Base-by-base conservation (phyloP, 164 flowering plant species). In the Chimonanthus praecox region DNA sequence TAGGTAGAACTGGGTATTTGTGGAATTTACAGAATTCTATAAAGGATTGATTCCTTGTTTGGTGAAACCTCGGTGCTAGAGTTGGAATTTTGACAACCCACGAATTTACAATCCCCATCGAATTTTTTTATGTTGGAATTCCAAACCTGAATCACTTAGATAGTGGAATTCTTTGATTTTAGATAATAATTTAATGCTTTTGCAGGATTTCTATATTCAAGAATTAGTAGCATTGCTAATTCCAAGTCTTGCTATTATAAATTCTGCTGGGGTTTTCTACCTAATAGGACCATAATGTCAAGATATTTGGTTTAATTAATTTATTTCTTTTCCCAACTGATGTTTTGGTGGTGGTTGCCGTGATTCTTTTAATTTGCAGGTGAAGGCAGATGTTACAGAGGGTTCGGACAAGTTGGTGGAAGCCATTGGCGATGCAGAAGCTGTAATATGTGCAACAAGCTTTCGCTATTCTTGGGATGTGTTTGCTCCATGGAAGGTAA, bases 361-460 rank as follows among this genome's bases (percentile, higher is more conserved):
- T 33, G 33, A 33, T 33, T 49, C 67, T 10, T 64, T 63, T 13
- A 18, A 48, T 47, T 77, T 75, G 69, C 70, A 94, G 99, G 97
- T 92, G 47, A 92, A 84, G 80, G 95, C 92, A 10, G 99, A 94
- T 87, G 97, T 94, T 4, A 94, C 97, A 2, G 97, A 90, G 77
- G 97, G 95, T 58, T 71, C 92, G 45, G 80, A 58, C 3, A 92
- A 87, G 85, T 79, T 94, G 51, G 94, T 88, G 18, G 92, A 91
- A 68, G 97, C 87, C 7, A 91, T 94, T 45, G 92, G 99, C 60
- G 85, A 87, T 83, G 85, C 95, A 6, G 94, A 92, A 61, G 97
- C 99, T 77, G 94, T 94, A 16, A 78, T 92, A 18, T 92, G 99
- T 72, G 97, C 97, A 2, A 91, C 97, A 0, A 97, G 97, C 3